phyloP scores from a whole-genome alignment of 208 protist genomes.

The Herpetomonas samuelpessoai region DNA sequence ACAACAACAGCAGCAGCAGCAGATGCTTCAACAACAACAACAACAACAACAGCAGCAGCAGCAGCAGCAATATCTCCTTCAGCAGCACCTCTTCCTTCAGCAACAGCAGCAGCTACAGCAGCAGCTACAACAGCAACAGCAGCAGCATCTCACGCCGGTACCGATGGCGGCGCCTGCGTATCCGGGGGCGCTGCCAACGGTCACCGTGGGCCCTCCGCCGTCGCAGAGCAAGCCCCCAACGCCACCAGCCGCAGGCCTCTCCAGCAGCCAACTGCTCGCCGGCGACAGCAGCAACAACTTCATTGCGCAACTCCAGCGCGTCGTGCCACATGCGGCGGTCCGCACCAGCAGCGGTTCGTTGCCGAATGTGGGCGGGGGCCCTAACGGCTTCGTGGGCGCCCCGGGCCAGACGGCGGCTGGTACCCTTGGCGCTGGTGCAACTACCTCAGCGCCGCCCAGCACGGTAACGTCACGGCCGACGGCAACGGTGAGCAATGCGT shows the following conservation, averaged over 20 bases:
- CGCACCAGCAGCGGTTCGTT: not conserved
- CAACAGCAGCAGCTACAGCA: slow-evolving; percentile 19
- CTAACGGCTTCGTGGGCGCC: not conserved
- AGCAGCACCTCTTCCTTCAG: slow-evolving; percentile 20
- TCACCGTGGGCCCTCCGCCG: too few relatives aligned
- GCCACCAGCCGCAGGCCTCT: not conserved
- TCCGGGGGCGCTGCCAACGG: slow-evolving; percentile 7
- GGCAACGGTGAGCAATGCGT: not conserved
- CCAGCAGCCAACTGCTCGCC: too few relatives aligned
- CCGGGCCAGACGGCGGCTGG: not conserved
- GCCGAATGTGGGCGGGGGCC: not conserved
- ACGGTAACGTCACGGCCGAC: not conserved
- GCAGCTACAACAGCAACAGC: slow-evolving; percentile 20
- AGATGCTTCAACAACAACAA: slow-evolving; percentile 15
- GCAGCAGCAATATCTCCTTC: slow-evolving; percentile 1
- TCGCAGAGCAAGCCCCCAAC: not conserved
- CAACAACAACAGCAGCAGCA: slow-evolving; percentile 11
- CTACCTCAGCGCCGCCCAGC: too few relatives aligned
- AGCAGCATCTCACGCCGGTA: slow-evolving; percentile 4
- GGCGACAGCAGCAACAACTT: not conserved
- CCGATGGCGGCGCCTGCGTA: slow-evolving; percentile 13
- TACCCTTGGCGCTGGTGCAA: too few relatives aligned
- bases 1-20: slow-evolving; percentile 9
- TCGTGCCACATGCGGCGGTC: not conserved
- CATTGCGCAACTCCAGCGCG: not conserved